Conservation (phyloP, 805 yeast genomes). For the Sugiyamaella valdiviana region DNA sequence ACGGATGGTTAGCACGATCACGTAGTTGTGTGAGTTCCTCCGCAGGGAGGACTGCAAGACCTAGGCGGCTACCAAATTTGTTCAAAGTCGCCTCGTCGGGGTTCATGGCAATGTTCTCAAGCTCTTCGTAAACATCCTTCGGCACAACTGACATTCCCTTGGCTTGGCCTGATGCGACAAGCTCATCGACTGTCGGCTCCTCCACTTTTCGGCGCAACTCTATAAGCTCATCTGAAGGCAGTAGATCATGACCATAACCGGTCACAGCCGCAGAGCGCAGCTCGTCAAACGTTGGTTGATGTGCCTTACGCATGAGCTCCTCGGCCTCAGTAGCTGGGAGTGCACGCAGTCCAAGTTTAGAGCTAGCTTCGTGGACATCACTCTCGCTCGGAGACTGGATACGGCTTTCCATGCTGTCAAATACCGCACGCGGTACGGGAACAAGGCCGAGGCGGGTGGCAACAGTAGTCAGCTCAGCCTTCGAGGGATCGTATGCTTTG, state of each 20-base stretch:
- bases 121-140: slow-evolving; percentile 20
- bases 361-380: slow-evolving; percentile 12
- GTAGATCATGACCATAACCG: slow-evolving; percentile 7
- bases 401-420: slow-evolving; percentile 25
- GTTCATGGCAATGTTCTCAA: slow-evolving; percentile 19
- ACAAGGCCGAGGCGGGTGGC: slow-evolving; percentile 33
- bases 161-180: slow-evolving; percentile 14
- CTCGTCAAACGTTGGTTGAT: slow-evolving; percentile 19
- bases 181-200: slow-evolving; percentile 18
- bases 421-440: slow-evolving; percentile 32
- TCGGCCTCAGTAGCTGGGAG: slow-evolving; percentile 14
- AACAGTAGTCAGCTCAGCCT: slow-evolving; percentile 27
- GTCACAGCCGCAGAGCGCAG: slow-evolving; percentile 7
- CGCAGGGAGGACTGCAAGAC: slow-evolving; percentile 16
- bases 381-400: slow-evolving; percentile 19
- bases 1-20: slow-evolving; percentile 28
- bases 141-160: slow-evolving; percentile 17
- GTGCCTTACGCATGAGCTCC: slow-evolving; percentile 17
- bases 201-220: slow-evolving; percentile 11
- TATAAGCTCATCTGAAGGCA: slow-evolving; percentile 13
- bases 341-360: slow-evolving; percentile 13
- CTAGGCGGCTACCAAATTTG: slow-evolving; percentile 15
- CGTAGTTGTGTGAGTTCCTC: slow-evolving; percentile 19
- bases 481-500: slow-evolving; percentile 22
- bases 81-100: slow-evolving; percentile 17